Base-by-base conservation (phyloP, 768 basidiomycete genomes). In the Termitomyces sp. region DNA sequence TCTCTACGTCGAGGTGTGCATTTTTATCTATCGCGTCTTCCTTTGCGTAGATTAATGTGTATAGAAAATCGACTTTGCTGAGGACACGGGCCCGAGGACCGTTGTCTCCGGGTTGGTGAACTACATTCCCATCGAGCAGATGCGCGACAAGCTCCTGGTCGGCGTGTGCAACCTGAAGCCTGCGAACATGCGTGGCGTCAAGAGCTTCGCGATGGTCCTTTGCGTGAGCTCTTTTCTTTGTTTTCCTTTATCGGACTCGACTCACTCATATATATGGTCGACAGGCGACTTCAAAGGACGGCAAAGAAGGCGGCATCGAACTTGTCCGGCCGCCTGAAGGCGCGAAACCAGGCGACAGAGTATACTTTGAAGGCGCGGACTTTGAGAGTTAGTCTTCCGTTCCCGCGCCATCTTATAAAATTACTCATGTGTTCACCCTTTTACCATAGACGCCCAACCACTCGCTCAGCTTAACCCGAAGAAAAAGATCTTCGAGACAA, bases 131-230 rank as follows among this genome's bases (percentile, higher is more conserved):
- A 94, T 97, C 62, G 97, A 98, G 63, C 76, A 94, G 63, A 96
- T 98, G 88, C 80, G 82, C 41, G 87, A 90, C 66, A 87, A 84
- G 66, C 84, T 86, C 64, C 81, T 95, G 26, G 83, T 95, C 55
- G 89, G 87, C 41, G 88, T 97, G 46, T 93, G 90, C 70, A 95
- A 98, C 71, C 74, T 99, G 59, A 98, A 99, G 73, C 96, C 96
- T 5, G 96, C 90, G 7, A 87, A 79, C 63, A 98, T 99, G 96
- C 87, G 96, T 58, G 97, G 97, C 2, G 87, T 99, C 64, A 98
- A 98, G 77, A 96, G 94, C 59, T 96, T 90, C 67, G 97, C 94
- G 32, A 98, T 99, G 97, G 90, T 99, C 37, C 86, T 99, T 60
- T 90, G 88, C 67, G 94, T 94, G 70, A 47, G 86, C 27, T 49